phyloP scores from a whole-genome alignment of 23 red algal species.

The Rhodosorus marinus region DNA sequence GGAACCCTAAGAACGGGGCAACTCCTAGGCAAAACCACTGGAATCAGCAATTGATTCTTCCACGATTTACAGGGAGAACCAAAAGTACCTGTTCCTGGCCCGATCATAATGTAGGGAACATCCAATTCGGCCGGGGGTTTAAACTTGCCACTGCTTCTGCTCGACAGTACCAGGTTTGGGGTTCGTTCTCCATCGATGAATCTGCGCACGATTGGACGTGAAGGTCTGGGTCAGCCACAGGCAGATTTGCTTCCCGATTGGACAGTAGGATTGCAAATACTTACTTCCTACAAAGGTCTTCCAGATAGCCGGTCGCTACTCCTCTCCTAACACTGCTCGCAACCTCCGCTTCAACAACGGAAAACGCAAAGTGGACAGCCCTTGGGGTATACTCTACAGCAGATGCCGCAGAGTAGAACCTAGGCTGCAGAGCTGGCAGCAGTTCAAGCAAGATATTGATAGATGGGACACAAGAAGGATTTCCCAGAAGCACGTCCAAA shows the following conservation, averaged over 20 bases:
- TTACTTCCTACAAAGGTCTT: constrained; percentile 12
- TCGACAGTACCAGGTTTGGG: constrained; percentile 11
- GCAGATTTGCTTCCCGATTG: constrained; percentile 12
- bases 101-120: constrained; percentile 73
- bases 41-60: constrained; percentile 14
- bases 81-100: constrained; percentile 86
- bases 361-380: constrained; percentile 62
- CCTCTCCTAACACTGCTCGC: neutral
- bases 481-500: constrained; percentile 7
- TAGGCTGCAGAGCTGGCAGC: constrained; percentile 46
- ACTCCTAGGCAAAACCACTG: constrained; percentile 21
- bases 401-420: constrained; percentile 90
- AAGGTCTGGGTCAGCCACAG: neutral
- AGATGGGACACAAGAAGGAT: constrained; percentile 12
- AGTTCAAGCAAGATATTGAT: constrained; percentile 25
- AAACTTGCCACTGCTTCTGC: constrained; percentile 42
- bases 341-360: constrained; percentile 18
- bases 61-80: no score
- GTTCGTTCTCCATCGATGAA: neutral
- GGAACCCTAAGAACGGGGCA: constrained; percentile 31
- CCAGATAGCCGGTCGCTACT: neutral
- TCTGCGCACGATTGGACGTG: no score
- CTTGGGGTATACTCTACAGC: constrained; percentile 21
- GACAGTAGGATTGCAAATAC: constrained; percentile 27
- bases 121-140: constrained; percentile 27